Percentiles rank a stretch among this genome's conserved stretches.
phyloP scores from a whole-genome alignment of 257 asterid genomes.

The Apocynum venetum region DNA sequence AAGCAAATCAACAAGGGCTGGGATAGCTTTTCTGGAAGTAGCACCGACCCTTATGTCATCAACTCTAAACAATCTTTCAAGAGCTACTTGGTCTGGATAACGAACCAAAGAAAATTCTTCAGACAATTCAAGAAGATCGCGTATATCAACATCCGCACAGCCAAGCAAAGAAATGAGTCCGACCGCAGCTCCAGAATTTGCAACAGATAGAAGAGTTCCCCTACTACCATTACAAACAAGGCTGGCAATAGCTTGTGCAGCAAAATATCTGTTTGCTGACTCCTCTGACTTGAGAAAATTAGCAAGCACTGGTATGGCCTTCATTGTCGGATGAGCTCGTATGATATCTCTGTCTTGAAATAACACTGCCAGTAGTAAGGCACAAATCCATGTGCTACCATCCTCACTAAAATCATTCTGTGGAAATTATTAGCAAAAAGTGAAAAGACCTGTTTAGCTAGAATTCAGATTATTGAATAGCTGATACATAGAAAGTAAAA shows the following conservation, averaged over 20 bases:
- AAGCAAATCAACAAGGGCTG: conserved; percentile 95
- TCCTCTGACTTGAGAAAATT: conserved; percentile 86
- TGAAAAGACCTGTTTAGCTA: conserved; percentile 5
- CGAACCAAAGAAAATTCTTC: conserved; percentile 74
- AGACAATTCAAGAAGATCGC: conserved; percentile 75
- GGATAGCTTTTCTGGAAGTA: conserved; percentile 94
- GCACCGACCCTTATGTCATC: conserved; percentile 97
- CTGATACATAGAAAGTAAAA: background rate
- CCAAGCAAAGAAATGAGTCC: conserved; percentile 95
- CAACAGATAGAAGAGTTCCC: conserved; percentile 97
- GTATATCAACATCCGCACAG: conserved; percentile 78
- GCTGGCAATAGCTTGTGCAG: conserved; percentile 93
- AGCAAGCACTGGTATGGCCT: conserved; percentile 77
- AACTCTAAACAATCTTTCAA: conserved; percentile 91
- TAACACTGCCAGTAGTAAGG: conserved; percentile 65
- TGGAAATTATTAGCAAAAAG: conserved; percentile 9
- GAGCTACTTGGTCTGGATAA: conserved; percentile 93
- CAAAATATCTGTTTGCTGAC: conserved; percentile 81
- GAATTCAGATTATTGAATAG: background rate
- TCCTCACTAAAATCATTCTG: conserved; percentile 89
- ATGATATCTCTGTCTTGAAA: conserved; percentile 89
- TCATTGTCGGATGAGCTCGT: conserved; percentile 79
- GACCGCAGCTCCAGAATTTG: conserved; percentile 89
- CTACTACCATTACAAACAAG: conserved; percentile 98
- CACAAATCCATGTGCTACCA: conserved; percentile 80